Percentiles rank a stretch among this genome's conserved stretches.
These are phyloP conservation scores for Lagerstroemia speciosa DNA, from an alignment of 345 rosid genomes.

Conservation along the genomic window DNA sequence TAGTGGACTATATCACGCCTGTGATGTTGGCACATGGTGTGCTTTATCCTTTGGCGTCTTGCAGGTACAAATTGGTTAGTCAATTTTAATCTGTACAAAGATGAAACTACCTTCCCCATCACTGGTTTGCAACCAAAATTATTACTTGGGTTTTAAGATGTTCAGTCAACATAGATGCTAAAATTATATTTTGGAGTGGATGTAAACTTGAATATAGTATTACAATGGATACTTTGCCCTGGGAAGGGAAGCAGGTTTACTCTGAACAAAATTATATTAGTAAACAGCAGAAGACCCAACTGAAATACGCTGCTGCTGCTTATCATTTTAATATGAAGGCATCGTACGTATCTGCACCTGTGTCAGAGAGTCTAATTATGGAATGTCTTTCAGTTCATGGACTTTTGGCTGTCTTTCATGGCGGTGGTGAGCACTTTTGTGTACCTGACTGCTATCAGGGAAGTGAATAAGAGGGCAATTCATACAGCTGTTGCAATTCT, in stretches of 20 bases:
- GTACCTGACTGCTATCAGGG: conserved; percentile 61
- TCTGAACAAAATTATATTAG: background rate
- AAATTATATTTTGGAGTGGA: background rate
- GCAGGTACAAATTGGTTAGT: conserved; percentile 38
- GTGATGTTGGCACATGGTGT: conserved; percentile 96
- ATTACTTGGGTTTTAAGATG: background rate
- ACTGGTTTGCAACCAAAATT: background rate
- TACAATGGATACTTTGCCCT: background rate
- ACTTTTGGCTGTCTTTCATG: conserved; percentile 99
- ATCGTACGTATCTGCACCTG: background rate
- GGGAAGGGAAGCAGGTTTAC: background rate
- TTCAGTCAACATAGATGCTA: background rate
- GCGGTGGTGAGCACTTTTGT: conserved; percentile 88
- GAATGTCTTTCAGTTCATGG: conserved; percentile 72
- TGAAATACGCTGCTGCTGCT: background rate
- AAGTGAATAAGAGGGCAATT: conserved; percentile 66
- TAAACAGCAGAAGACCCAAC: background rate
- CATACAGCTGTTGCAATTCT: conserved; percentile 78
- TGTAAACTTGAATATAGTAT: background rate
- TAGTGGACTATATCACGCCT: conserved; percentile 93
- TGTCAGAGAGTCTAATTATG: background rate
- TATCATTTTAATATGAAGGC: background rate
- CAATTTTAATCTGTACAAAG: background rate
- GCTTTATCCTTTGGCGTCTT: conserved; percentile 58
- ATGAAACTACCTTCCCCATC: background rate